These are phyloP conservation scores for Ophiosphaerella narmari DNA, from an alignment of 2,329 filamentous ascomycete species.

Conservation along the genomic window DNA sequence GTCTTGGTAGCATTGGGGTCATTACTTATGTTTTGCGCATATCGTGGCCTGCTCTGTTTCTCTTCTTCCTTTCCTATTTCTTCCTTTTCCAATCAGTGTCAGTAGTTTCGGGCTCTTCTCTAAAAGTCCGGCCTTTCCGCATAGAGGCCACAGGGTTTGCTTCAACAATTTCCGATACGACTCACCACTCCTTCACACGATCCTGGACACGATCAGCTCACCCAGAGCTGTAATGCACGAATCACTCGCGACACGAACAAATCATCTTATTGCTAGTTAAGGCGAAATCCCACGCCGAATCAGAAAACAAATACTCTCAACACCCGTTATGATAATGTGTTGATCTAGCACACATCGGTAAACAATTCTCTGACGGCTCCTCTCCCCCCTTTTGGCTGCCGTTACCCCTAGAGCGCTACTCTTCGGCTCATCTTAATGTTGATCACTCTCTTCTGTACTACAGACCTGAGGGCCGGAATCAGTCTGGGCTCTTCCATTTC, in stretches of 20 bases:
- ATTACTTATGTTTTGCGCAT: conserved; percentile 8
- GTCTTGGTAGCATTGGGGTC: conserved; percentile 15
- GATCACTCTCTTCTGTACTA: conserved; percentile 31
- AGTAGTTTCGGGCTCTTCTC: conserved; percentile 5
- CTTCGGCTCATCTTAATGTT: conserved; percentile 33
- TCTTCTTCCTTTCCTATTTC: conserved; percentile 2
- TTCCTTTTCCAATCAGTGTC: conserved; percentile 10
- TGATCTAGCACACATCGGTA: conserved; percentile 5
- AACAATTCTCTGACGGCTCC: conserved; percentile 18
- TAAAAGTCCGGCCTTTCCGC: conserved; percentile 29
- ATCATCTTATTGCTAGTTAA: conserved; percentile 1
- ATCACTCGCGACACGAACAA: conserved; percentile 6
- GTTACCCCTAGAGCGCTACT: conserved; percentile 26
- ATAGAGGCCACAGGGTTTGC: conserved; percentile 22
- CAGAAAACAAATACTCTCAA: not conserved
- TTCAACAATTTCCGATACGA: conserved; percentile 10
- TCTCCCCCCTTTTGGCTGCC: conserved; percentile 28
- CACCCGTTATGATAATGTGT: conserved; percentile 5
- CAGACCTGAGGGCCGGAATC: conserved; percentile 26
- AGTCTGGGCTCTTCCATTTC: conserved; percentile 25
- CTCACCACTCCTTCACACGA: conserved; percentile 11
- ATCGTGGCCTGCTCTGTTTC: conserved; percentile 8
- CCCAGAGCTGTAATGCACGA: conserved; percentile 7
- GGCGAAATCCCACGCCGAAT: not conserved
- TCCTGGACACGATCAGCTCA: conserved; percentile 16